Conservation (phyloP, 192 early-diverging fungal genomes). For the Dispira simplex region DNA sequence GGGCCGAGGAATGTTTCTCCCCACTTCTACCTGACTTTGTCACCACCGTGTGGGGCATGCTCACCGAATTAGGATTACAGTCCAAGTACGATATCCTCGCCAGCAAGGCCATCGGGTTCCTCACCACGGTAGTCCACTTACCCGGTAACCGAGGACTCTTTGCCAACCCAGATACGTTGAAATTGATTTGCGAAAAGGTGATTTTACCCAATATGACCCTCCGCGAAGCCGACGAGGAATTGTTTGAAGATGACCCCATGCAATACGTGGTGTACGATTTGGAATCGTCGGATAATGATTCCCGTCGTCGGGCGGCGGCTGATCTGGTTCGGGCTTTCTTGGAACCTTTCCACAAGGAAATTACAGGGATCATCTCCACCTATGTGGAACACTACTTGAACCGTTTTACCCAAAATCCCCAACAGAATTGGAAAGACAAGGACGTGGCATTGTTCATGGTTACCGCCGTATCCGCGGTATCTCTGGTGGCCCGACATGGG, state of each 20-base stretch:
- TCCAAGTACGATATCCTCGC: slow-evolving; percentile 77
- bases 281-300: slow-evolving; percentile 83
- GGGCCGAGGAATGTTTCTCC: slow-evolving; percentile 82
- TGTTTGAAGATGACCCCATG: slow-evolving; percentile 94
- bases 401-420: slow-evolving; percentile 54
- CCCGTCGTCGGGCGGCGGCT: slow-evolving; percentile 79
- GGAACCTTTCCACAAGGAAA: slow-evolving; percentile 70
- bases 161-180: slow-evolving; percentile 46
- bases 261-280: slow-evolving; percentile 87
- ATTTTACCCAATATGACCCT: slow-evolving; percentile 85
- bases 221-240: slow-evolving; percentile 76
- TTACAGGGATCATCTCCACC: slow-evolving; percentile 63
- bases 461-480: slow-evolving; percentile 72
- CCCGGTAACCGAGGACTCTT: slow-evolving; percentile 61
- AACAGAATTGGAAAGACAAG: slow-evolving; percentile 80
- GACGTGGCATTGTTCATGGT: slow-evolving; percentile 90
- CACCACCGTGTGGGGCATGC: slow-evolving; percentile 69
- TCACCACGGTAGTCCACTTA: slow-evolving; percentile 73
- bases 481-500: slow-evolving; percentile 61
- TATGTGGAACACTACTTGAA: slow-evolving; percentile 58
- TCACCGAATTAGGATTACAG: slow-evolving; percentile 54
- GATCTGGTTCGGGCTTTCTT: slow-evolving; percentile 86
- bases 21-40: slow-evolving; percentile 64
- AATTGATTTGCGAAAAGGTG: slow-evolving; percentile 77
- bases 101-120: slow-evolving; percentile 75